Evolutionary conservation across 768 basidiomycete species (phyloP).

Genomic region (Calocybe gangraenosa): DNA sequence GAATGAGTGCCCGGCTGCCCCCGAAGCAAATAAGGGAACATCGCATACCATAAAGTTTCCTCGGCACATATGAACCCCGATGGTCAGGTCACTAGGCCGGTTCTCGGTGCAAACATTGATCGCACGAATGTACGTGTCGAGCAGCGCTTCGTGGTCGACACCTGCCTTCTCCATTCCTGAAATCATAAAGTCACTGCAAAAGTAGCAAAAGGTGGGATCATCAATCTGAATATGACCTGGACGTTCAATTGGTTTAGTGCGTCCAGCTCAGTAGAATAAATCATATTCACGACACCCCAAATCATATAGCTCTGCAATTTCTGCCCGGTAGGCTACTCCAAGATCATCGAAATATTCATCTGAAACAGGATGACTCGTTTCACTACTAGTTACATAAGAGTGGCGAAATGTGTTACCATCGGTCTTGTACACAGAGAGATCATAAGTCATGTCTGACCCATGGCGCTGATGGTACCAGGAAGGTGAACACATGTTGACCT

Average conservation of each 20-base stretch:
- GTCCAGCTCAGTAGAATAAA: neutral
- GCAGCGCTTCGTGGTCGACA: constrained; percentile 57
- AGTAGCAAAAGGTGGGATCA: constrained; percentile 56
- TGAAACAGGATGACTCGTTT: constrained; percentile 14
- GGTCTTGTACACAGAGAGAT: constrained; percentile 52
- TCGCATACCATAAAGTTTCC: constrained; percentile 43
- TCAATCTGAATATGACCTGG: constrained; percentile 49
- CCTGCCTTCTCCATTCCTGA: constrained; percentile 52
- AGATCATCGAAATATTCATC: constrained; percentile 51
- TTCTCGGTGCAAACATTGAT: constrained; percentile 54
- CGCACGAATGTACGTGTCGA: constrained; percentile 65
- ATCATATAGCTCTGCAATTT: constrained; percentile 44
- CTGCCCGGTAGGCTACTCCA: constrained; percentile 42
- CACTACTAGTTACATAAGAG: neutral
- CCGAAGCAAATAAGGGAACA: constrained; percentile 27
- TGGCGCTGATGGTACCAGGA: constrained; percentile 71
- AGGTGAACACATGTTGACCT: constrained; percentile 68
- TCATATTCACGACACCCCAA: constrained; percentile 47
- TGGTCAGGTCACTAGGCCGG: constrained; percentile 49
- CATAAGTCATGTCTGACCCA: constrained; percentile 54
- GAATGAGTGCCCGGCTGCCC: neutral
- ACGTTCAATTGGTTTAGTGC: neutral
- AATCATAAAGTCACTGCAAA: constrained; percentile 58
- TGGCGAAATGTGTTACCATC: constrained; percentile 38
- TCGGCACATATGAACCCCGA: constrained; percentile 60